A percentile compares a stretch with the other conserved stretches of the same genome.
Evolutionary conservation across 139 green algal genomes (phyloP).

Genomic region (Haematococcus lacustris): DNA sequence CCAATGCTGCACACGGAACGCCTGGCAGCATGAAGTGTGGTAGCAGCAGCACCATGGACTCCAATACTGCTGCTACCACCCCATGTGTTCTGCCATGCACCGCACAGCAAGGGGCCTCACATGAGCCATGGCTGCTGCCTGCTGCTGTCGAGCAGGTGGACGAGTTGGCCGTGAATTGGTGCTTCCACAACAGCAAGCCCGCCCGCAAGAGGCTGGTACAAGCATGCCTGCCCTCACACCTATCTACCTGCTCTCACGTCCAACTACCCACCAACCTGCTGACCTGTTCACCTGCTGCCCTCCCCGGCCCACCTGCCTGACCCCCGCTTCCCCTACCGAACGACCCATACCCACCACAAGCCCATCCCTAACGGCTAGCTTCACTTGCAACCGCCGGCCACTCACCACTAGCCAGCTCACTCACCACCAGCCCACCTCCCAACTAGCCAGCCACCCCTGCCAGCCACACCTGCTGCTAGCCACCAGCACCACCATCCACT

Average conservation of each 20-base stretch:
- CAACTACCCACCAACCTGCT: no score
- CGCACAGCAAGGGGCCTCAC: no score
- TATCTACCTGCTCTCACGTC: neutral
- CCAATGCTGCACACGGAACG: no score
- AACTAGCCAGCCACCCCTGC: no score
- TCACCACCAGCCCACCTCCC: no score
- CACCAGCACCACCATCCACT: neutral
- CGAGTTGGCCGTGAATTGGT: neutral
- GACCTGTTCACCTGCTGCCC: neutral
- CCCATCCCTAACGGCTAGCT: neutral
- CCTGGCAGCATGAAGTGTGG: no score
- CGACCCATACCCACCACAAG: neutral
- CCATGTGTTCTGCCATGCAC: no score
- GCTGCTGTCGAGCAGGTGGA: neutral
- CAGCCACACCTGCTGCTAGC: neutral
- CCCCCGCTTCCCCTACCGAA: neutral
- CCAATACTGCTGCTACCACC: no score
- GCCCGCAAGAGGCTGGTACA: neutral
- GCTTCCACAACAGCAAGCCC: conserved; percentile 4
- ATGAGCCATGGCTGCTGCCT: neutral
- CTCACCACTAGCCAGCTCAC: no score
- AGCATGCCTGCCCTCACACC: no score
- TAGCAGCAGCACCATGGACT: no score
- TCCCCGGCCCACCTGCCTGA: neutral
- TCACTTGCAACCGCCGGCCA: neutral